Conservation (phyloP, 192 early-diverging fungal genomes). For the Coemansia sp. region DNA sequence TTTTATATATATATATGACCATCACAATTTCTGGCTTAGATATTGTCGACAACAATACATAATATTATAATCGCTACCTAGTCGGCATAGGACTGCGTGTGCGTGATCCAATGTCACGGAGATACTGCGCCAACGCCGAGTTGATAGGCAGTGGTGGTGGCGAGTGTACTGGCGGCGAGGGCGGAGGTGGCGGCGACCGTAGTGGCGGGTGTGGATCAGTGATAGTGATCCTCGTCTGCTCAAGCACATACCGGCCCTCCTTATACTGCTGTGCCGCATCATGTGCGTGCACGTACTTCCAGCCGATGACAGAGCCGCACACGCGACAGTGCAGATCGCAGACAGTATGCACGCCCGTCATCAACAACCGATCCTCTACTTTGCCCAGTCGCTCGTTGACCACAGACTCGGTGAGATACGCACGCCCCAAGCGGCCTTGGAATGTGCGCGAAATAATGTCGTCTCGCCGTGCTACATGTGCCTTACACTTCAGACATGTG, state of each 20-base stretch:
- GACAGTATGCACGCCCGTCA: constrained; percentile 54
- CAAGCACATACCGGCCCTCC: constrained; percentile 50
- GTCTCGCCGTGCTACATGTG: constrained; percentile 40
- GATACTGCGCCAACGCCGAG: constrained; percentile 10
- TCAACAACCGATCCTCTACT: constrained; percentile 46
- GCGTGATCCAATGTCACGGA: constrained; percentile 14
- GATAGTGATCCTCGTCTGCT: constrained; percentile 32
- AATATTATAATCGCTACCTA: neutral
- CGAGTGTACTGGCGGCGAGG: neutral
- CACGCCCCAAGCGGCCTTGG: constrained; percentile 44
- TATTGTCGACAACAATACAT: neutral
- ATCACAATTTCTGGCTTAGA: no score
- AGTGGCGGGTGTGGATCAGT: constrained; percentile 5
- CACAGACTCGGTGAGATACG: constrained; percentile 43
- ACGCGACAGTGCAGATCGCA: constrained; percentile 42
- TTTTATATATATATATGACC: neutral
- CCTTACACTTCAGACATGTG: constrained; percentile 28
- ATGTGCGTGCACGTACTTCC: constrained; percentile 46
- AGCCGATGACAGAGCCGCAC: constrained; percentile 39
- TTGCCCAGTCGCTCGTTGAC: constrained; percentile 43
- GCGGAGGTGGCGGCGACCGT: neutral
- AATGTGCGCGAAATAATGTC: constrained; percentile 47
- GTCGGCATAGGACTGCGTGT: constrained; percentile 6
- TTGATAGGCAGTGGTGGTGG: constrained; percentile 18
- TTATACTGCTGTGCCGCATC: constrained; percentile 50